A percentile compares a stretch with the other conserved stretches of the same genome.
Conservation (phyloP, 148 eudicot genomes). For the Cornus suecica region DNA sequence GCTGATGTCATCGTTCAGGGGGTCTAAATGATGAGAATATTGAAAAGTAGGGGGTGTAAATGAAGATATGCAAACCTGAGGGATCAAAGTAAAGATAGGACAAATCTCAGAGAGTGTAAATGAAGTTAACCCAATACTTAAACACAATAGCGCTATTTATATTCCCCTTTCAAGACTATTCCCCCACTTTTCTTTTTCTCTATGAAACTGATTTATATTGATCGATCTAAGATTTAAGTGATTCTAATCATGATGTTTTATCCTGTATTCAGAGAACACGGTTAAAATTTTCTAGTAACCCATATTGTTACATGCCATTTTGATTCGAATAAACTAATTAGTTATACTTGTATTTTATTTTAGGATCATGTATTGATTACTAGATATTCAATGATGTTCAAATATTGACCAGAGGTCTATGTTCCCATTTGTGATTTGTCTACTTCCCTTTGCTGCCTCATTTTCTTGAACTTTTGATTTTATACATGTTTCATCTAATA, state of each 20-base stretch:
- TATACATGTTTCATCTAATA: background rate
- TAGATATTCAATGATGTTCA: background rate
- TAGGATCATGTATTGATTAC: background rate
- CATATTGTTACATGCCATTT: background rate
- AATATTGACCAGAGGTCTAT: slow-evolving; percentile 1
- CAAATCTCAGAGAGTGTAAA: too few relatives aligned
- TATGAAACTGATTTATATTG: background rate
- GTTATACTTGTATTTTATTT: background rate
- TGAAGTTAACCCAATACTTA: too few relatives aligned
- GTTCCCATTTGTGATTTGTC: background rate
- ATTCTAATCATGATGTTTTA: background rate
- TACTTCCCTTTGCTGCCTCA: background rate
- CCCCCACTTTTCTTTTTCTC: background rate
- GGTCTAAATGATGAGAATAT: too few relatives aligned
- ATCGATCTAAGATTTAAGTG: background rate
- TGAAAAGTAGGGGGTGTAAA: too few relatives aligned
- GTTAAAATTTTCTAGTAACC: background rate
- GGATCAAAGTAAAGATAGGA: too few relatives aligned
- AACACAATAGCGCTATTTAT: too few relatives aligned
- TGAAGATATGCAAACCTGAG: too few relatives aligned
- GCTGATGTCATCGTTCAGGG: too few relatives aligned
- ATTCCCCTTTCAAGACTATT: too few relatives aligned
- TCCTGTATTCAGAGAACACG: background rate
- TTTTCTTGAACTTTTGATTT: background rate
- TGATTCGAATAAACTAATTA: background rate